Conservation (phyloP, 192 early-diverging fungal species). For the Podila epigama region DNA sequence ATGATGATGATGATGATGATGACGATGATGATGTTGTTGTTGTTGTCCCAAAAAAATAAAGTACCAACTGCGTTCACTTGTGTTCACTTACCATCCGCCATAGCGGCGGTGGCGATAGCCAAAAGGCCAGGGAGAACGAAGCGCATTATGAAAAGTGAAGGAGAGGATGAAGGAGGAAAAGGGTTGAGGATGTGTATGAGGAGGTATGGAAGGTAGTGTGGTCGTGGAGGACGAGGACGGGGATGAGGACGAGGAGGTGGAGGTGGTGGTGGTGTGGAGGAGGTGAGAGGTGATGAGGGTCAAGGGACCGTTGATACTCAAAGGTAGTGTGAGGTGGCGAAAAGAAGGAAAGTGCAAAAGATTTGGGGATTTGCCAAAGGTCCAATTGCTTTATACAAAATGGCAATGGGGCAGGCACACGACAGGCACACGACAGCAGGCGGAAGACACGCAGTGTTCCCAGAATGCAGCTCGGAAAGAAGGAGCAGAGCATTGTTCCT, state of each 20-base stretch:
- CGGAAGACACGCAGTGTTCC: background rate
- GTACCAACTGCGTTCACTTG: background rate
- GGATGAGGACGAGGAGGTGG: background rate
- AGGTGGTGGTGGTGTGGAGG: background rate
- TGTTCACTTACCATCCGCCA: conserved; percentile 32
- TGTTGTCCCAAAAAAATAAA: background rate
- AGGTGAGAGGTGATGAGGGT: background rate
- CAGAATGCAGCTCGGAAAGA: background rate
- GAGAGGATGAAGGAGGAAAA: background rate
- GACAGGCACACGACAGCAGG: background rate
- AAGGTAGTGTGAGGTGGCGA: conserved; percentile 7
- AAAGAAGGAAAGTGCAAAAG: conserved; percentile 7
- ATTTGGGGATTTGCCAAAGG: background rate
- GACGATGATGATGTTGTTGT: background rate
- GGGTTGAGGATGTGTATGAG: background rate
- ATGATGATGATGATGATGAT: too few species aligned
- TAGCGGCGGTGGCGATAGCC: conserved; percentile 20
- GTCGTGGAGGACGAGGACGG: background rate
- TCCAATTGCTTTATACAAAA: conserved; percentile 1
- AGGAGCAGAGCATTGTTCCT: background rate
- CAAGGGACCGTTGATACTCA: background rate
- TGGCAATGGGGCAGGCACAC: background rate
- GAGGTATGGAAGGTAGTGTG: background rate
- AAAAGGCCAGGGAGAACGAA: conserved; percentile 16
- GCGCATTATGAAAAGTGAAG: conserved; percentile 14